phyloP scores from a whole-genome alignment of 352 stramenopile genomes.

The Phytopythium aichiense region DNA sequence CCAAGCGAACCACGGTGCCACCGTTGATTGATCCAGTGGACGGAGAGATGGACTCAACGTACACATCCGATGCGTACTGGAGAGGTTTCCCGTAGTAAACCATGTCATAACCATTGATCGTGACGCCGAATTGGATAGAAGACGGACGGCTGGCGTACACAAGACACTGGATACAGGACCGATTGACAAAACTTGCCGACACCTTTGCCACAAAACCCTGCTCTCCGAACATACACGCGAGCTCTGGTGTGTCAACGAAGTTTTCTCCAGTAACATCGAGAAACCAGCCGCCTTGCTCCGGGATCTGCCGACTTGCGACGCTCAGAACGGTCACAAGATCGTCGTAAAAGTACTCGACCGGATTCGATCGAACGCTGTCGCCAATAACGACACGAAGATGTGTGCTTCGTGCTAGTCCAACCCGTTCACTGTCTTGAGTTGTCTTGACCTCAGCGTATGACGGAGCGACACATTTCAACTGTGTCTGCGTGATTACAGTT shows the following conservation, averaged over 20 bases:
- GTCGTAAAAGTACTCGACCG: constrained; percentile 25
- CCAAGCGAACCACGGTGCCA: constrained; percentile 24
- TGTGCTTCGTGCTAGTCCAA: background rate
- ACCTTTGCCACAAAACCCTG: background rate
- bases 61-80: constrained; percentile 12
- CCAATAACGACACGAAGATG: constrained; percentile 12
- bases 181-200: constrained; percentile 13
- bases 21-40: constrained; percentile 22
- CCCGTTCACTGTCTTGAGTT: background rate
- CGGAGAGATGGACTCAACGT: constrained; percentile 24
- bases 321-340: constrained; percentile 12
- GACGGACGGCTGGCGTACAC: background rate
- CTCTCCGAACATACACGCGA: constrained; percentile 23
- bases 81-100: constrained; percentile 12
- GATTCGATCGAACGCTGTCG: constrained; percentile 20
- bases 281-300: constrained; percentile 12
- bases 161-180: constrained; percentile 10
- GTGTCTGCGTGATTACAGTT: constrained; percentile 9
- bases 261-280: constrained; percentile 26
- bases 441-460: background rate
- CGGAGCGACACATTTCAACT: constrained; percentile 23
- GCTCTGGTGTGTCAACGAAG: constrained; percentile 22
- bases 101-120: constrained; percentile 38
- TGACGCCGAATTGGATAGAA: constrained; percentile 18
- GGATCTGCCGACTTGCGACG: constrained; percentile 14